Conservation (phyloP, 352 stramenopile species). For the Globisporangium yorkense region DNA sequence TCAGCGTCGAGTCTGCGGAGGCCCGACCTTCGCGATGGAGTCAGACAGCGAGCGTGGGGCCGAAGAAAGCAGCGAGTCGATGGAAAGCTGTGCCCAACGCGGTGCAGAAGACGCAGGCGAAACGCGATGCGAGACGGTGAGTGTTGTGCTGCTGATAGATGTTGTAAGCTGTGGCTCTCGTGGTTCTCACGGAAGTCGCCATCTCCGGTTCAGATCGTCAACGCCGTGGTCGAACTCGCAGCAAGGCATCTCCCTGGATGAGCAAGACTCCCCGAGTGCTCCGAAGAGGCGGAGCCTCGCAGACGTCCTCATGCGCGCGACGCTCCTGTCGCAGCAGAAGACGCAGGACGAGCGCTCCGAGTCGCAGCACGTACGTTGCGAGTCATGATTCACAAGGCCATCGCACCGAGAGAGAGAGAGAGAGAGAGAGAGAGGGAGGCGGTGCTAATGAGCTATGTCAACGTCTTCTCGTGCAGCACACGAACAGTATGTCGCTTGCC, state of each 20-base stretch:
- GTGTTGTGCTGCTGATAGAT: background rate
- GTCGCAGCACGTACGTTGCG: background rate
- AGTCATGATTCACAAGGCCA: too few relatives aligned
- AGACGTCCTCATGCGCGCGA: constrained; percentile 56
- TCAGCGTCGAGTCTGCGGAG: constrained; percentile 41
- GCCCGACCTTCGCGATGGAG: constrained; percentile 48
- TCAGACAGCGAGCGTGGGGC: constrained; percentile 10
- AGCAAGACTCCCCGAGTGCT: constrained; percentile 3
- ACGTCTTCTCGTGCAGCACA: background rate
- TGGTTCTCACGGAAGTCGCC: background rate
- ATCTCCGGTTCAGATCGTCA: constrained; percentile 1
- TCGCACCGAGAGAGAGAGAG: too few relatives aligned
- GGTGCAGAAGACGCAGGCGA: background rate
- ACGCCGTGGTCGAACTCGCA: constrained; percentile 9
- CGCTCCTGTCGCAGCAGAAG: constrained; percentile 47
- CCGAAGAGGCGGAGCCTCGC: constrained; percentile 32
- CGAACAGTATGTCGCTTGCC: constrained; percentile 1
- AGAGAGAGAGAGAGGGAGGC: background rate
- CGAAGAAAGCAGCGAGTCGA: constrained; percentile 26
- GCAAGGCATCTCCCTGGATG: background rate
- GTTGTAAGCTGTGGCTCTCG: background rate
- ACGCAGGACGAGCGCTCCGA: background rate
- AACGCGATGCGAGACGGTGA: background rate
- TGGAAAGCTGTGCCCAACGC: constrained; percentile 17
- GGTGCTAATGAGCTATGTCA: background rate